These are phyloP conservation scores for Claviceps sorghi DNA, from an alignment of 2,329 filamentous ascomycete genomes.

Conservation along the genomic window DNA sequence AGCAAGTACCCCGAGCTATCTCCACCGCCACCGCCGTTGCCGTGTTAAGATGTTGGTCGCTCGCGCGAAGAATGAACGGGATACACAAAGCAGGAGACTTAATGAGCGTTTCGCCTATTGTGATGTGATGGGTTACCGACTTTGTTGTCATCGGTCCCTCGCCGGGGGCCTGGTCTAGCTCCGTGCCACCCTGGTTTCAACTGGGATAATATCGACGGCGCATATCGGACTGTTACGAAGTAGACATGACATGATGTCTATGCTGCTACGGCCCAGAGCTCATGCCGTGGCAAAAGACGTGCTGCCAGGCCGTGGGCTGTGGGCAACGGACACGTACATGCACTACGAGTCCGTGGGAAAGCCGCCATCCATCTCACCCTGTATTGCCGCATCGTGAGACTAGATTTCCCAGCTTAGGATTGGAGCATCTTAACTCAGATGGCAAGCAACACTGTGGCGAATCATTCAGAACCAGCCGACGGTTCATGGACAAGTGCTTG, in stretches of 20 bases:
- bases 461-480: neutral
- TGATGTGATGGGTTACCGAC: neutral
- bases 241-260: neutral
- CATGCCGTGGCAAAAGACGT: conserved; percentile 2
- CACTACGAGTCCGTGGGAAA: neutral
- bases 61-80: neutral
- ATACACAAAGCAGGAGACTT: neutral
- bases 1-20: neutral
- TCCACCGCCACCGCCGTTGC: neutral
- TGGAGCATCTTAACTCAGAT: neutral
- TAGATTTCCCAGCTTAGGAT: conserved; percentile 4
- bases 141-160: neutral
- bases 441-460: conserved; percentile 1
- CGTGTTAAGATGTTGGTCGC: neutral
- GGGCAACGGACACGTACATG: neutral
- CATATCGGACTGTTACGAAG: conserved; percentile 1
- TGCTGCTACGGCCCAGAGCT: neutral
- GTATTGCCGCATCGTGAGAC: conserved; percentile 3
- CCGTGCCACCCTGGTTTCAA: conserved; percentile 5
- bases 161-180: neutral
- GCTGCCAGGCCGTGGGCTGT: neutral
- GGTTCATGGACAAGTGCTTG: conserved; percentile 2
- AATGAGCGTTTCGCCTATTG: neutral
- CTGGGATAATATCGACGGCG: conserved; percentile 9
- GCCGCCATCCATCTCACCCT: conserved; percentile 5